phyloP scores from a whole-genome alignment of 768 basidiomycete species.

The Psilocybe azurescens region DNA sequence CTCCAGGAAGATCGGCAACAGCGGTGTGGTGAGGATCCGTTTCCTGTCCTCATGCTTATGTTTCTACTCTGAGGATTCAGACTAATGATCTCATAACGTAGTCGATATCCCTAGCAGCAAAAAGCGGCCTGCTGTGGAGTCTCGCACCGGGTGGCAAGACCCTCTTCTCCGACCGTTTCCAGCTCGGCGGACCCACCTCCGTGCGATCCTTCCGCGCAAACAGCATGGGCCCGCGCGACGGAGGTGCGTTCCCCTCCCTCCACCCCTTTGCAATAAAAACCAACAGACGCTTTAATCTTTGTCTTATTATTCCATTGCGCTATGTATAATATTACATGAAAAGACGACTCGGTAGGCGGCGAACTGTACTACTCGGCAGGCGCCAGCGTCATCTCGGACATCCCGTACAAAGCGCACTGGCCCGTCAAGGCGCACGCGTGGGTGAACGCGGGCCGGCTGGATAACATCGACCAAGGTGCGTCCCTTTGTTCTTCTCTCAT shows the following conservation, averaged over 20 bases:
- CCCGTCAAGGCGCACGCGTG: conserved; percentile 83
- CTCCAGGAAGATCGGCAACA: conserved; percentile 56
- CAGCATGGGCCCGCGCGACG: conserved; percentile 79
- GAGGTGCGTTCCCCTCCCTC: conserved; percentile 49
- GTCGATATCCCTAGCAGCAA: conserved; percentile 77
- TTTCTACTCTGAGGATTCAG: not conserved
- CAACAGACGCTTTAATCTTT: too few species aligned
- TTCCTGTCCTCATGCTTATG: not conserved
- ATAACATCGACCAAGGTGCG: conserved; percentile 47
- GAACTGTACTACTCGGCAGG: conserved; percentile 84
- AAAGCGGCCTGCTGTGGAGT: conserved; percentile 74
- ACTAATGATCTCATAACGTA: conserved; percentile 30
- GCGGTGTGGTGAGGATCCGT: conserved; percentile 56
- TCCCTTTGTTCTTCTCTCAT: not conserved
- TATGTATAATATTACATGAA: not conserved
- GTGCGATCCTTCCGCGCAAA: conserved; percentile 80
- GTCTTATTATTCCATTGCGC: not conserved
- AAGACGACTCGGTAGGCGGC: conserved; percentile 89
- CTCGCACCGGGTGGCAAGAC: conserved; percentile 47
- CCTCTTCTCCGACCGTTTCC: conserved; percentile 86
- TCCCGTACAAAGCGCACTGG: conserved; percentile 81
- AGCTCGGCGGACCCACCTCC: conserved; percentile 90
- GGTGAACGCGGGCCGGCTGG: conserved; percentile 81
- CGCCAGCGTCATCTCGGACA: conserved; percentile 72
- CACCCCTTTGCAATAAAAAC: not conserved